Evolutionary conservation across 139 green algal genomes (phyloP).

Genomic region (Limnomonas spitsbergensis): DNA sequence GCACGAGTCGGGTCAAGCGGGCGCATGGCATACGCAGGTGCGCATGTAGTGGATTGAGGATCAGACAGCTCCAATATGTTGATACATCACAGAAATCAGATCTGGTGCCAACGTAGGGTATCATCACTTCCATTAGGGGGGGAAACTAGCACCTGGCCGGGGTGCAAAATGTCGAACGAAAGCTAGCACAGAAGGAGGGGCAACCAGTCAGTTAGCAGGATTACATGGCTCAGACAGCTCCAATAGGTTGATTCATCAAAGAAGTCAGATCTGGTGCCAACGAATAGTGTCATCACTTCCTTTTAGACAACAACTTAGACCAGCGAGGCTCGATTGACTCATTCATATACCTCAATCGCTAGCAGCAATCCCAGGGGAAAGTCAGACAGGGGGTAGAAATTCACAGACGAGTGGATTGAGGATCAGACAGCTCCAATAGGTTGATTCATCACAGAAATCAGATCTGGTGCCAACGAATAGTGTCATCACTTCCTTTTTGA

Average conservation of each 20-base stretch:
- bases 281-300: conserved; percentile 9
- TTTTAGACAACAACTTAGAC: too few relatives aligned
- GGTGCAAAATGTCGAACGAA: too few relatives aligned
- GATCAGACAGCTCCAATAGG: conserved; percentile 17
- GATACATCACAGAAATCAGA: conserved; percentile 8
- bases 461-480: conserved; percentile 14
- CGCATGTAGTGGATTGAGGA: too few relatives aligned
- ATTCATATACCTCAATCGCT: too few relatives aligned
- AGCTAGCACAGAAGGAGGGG: too few relatives aligned
- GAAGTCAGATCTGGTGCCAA: conserved; percentile 15
- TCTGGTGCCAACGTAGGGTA: conserved; percentile 1
- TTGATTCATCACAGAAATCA: conserved; percentile 10
- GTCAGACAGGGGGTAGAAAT: too few relatives aligned
- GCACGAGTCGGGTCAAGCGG: background rate
- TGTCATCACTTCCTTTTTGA: conserved; percentile 13
- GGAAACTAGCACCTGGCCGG: too few relatives aligned
- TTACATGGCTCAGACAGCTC: conserved; percentile 11
- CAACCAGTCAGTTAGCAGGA: too few relatives aligned
- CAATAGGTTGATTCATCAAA: conserved; percentile 11
- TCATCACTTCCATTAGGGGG: conserved; percentile 15
- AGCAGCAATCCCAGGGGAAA: too few relatives aligned
- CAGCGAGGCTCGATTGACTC: too few relatives aligned
- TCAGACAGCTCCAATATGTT: conserved; percentile 18
- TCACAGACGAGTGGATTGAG: too few relatives aligned
- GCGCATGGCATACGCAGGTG: too few relatives aligned